phyloP scores from a whole-genome alignment of 225 moss, liverwort and hornwort species.

The Bryum argenteum region DNA sequence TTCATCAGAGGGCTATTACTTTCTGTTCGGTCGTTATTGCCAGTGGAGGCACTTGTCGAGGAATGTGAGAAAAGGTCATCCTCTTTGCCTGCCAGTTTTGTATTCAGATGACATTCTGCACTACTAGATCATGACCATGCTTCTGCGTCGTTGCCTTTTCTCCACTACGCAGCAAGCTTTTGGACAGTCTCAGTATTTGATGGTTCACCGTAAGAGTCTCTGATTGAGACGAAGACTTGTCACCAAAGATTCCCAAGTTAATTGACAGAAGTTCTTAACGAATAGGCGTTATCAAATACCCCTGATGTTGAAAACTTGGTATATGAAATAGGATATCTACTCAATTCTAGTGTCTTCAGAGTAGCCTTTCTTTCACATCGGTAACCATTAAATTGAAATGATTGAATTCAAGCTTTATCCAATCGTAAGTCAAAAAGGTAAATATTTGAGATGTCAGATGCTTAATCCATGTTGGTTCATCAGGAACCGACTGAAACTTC shows the following conservation, averaged over 20 bases:
- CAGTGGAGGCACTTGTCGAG: constrained; percentile 82
- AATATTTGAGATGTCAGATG: not conserved
- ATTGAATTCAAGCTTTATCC: too few species aligned
- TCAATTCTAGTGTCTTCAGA: too few species aligned
- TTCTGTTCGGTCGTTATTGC: constrained; percentile 83
- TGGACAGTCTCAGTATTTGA: not conserved
- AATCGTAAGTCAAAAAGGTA: not conserved
- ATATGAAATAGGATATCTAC: too few species aligned
- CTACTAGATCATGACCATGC: too few species aligned
- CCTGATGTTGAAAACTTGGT: too few species aligned
- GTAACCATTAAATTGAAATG: too few species aligned
- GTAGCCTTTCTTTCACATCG: too few species aligned
- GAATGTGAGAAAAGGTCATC: constrained; percentile 92
- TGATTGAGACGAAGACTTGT: too few species aligned
- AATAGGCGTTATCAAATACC: too few species aligned
- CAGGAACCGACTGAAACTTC: constrained; percentile 79
- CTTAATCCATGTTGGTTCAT: not conserved
- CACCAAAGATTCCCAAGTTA: too few species aligned
- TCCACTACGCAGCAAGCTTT: not conserved
- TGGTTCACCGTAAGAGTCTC: not conserved
- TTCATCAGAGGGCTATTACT: constrained; percentile 81
- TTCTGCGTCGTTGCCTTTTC: too few species aligned
- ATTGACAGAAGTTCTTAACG: too few species aligned
- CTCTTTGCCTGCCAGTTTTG: not conserved
- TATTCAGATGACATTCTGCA: not conserved